These are phyloP conservation scores for Acacia concinna DNA, from an alignment of 331 rosid species.

Conservation along the genomic window DNA sequence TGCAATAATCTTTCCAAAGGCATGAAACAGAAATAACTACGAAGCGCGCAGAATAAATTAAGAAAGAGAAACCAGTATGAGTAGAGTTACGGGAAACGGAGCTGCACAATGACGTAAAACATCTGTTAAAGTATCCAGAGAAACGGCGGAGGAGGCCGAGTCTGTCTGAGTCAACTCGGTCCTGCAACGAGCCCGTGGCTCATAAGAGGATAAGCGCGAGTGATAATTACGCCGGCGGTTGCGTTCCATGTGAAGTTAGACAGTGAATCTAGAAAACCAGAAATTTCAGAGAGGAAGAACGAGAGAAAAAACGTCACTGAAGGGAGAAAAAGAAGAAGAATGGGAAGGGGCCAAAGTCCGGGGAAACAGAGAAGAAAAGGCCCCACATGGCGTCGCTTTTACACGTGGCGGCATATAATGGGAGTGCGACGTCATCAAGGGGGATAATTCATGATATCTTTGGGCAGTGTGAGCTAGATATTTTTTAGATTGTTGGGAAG, in stretches of 20 bases:
- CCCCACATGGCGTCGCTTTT: conserved; percentile 85
- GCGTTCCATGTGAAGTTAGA: neutral
- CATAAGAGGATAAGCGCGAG: neutral
- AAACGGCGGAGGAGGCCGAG: conserved; percentile 2
- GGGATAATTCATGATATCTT: conserved; percentile 75
- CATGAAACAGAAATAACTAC: neutral
- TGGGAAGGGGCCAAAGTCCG: neutral
- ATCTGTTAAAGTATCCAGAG: neutral
- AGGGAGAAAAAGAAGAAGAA: neutral
- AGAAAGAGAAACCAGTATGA: neutral
- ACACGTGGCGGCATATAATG: conserved; percentile 57
- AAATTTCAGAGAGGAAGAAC: neutral
- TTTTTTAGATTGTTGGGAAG: conserved; percentile 7
- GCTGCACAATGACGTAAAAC: neutral
- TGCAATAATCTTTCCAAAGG: neutral
- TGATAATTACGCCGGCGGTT: neutral
- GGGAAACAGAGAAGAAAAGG: conserved; percentile 25
- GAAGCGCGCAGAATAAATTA: neutral
- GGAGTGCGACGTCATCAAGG: conserved; percentile 51
- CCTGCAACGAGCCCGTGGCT: neutral
- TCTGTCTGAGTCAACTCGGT: neutral
- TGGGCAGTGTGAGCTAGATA: conserved; percentile 58
- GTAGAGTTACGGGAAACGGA: neutral
- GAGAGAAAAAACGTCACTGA: neutral
- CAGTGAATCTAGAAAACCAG: neutral